Evolutionary conservation across 2,329 filamentous ascomycete species (phyloP).

Genomic region (Arthroderma sp.): DNA sequence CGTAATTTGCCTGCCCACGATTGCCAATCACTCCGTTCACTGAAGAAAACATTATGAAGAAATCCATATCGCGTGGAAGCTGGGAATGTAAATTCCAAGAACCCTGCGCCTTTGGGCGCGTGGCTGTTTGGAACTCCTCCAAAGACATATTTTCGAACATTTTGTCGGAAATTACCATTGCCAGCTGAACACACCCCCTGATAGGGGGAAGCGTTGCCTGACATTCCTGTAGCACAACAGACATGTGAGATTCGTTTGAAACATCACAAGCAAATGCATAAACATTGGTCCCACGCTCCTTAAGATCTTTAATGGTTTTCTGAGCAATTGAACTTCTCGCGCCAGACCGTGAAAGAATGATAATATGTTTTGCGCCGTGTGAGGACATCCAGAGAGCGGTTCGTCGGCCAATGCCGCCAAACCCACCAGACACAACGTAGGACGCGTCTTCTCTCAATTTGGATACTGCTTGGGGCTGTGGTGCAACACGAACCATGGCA

Average conservation of each 20-base stretch:
- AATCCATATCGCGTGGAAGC: slow-evolving; percentile 23
- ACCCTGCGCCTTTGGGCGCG: slow-evolving; percentile 22
- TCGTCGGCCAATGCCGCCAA: slow-evolving; percentile 5
- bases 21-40: slow-evolving; percentile 20
- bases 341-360: slow-evolving; percentile 18
- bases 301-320: not conserved
- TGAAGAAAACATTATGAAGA: slow-evolving; percentile 31
- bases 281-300: slow-evolving; percentile 8
- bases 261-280: slow-evolving; percentile 6
- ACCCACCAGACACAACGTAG: slow-evolving; percentile 12
- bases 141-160: slow-evolving; percentile 26
- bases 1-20: slow-evolving; percentile 21
- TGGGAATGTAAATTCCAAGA: slow-evolving; percentile 20
- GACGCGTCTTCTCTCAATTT: slow-evolving; percentile 3
- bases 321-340: slow-evolving; percentile 6
- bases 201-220: slow-evolving; percentile 15
- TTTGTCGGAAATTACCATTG: slow-evolving; percentile 21
- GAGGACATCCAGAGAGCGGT: slow-evolving; percentile 4
- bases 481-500: slow-evolving; percentile 12
- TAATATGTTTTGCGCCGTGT: slow-evolving; percentile 17
- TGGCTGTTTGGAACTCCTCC: slow-evolving; percentile 19
- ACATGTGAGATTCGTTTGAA: slow-evolving; percentile 1
- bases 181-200: slow-evolving; percentile 20
- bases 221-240: slow-evolving; percentile 9
- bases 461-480: not conserved